Base-by-base conservation (phyloP, 805 yeast species). In the Saccharomycopsis synnaedendra region DNA sequence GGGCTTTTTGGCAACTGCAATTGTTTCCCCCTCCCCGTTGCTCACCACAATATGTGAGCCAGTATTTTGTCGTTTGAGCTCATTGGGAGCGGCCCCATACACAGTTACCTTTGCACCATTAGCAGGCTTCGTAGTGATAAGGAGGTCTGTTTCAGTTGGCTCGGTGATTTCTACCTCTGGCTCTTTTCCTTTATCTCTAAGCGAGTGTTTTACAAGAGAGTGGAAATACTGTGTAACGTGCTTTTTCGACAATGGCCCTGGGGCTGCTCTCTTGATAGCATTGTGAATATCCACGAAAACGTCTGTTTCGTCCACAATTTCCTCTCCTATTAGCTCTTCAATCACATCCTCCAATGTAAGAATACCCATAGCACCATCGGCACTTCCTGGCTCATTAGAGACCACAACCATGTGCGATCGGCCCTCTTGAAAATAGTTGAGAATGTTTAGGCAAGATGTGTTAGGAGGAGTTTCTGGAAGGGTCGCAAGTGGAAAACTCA, bases 401-500 rank as follows among this genome's bases (percentile, higher is more conserved):
- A 90, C 96, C 36, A 89, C 80, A 58, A 93, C 90, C 98, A 90
- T 90, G 65, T 90, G 98, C 1, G 95, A 82, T 64, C 88, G 89
- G 52, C 98, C 98, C 63, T 90, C 97, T 64, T 90, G 98, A 72
- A 93, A 90, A 66, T 90, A 90, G 64, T 90, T 90, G 59, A 90
- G 72, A 55, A 90, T 89, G 64, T 93, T 90, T 60, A 90, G 71
- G 64, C 97, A 90, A 4, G 96, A 87, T 3, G 97, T 89, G 45
- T 83, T 88, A 28, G 86, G 82, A 2, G 83, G 78, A 0, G 98
- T 90, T 66, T 90, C 97, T 0, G 98, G 98, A 42, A 90, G 72
- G 0, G 97, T 93, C 1, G 97, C 97, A 57, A 90, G 72, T 5
- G 97, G 96, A 70, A 90, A 90, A 8, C 88, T 78, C 1, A 95